Evolutionary conservation across 2,329 filamentous ascomycete species (phyloP).

Genomic region (Podosphaera xanthii): DNA sequence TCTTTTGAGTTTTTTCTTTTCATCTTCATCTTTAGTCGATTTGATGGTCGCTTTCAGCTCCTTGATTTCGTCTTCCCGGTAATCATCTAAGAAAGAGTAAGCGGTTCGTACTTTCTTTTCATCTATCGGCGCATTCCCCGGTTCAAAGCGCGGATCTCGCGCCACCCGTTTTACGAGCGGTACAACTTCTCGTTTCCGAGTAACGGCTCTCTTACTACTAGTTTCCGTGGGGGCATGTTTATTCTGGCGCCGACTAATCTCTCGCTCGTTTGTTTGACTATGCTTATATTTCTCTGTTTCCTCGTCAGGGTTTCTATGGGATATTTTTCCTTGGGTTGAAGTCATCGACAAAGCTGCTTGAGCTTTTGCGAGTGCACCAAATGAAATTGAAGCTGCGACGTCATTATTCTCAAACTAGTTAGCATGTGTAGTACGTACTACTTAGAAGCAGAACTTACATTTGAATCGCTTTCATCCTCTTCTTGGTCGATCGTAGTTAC

Average conservation of each 20-base stretch:
- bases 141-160: slow-evolving; percentile 79
- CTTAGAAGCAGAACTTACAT: no score
- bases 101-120: slow-evolving; percentile 40
- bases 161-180: slow-evolving; percentile 30
- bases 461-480: no score
- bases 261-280: slow-evolving; percentile 20
- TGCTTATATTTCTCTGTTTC: slow-evolving; percentile 15
- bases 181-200: slow-evolving; percentile 55
- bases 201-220: slow-evolving; percentile 64
- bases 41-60: slow-evolving; percentile 47
- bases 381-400: slow-evolving; percentile 42
- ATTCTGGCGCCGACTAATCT: slow-evolving; percentile 29
- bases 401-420: no score
- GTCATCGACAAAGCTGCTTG: slow-evolving; percentile 37
- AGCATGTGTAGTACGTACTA: no score
- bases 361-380: slow-evolving; percentile 74
- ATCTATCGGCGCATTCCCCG: slow-evolving; percentile 31
- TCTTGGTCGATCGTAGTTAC: no score
- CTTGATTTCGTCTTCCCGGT: slow-evolving; percentile 62
- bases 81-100: slow-evolving; percentile 75
- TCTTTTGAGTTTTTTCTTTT: slow-evolving; percentile 48
- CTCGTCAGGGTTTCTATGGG: slow-evolving; percentile 16
- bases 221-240: slow-evolving; percentile 80
- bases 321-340: slow-evolving; percentile 11
- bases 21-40: slow-evolving; percentile 39